phyloP scores from a whole-genome alignment of 2,329 filamentous ascomycete species.

The Fusarium sp. region DNA sequence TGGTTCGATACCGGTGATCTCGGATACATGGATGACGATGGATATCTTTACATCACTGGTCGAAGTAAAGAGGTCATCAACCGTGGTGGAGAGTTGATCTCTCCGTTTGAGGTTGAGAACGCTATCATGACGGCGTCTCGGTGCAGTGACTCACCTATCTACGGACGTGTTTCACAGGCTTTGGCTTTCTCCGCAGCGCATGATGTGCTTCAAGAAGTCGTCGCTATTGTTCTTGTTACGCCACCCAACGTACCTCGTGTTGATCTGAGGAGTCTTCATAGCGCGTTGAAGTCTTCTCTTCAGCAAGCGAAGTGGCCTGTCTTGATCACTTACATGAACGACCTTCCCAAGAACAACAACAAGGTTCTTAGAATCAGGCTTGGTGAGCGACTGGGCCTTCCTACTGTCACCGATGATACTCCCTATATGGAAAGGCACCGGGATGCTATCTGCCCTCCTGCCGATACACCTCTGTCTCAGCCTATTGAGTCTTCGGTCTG shows the following conservation, averaged over 20 bases:
- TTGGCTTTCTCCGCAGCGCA: not conserved
- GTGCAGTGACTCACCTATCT: not conserved
- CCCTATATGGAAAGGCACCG: not conserved
- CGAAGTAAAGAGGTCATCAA: conserved; percentile 22
- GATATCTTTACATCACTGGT: conserved; percentile 19
- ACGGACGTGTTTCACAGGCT: not conserved
- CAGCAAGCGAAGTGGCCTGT: conserved; percentile 15
- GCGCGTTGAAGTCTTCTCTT: conserved; percentile 1
- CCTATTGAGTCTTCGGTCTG: not conserved
- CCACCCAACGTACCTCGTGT: not conserved
- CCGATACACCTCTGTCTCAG: not conserved
- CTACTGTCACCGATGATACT: not conserved
- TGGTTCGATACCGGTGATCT: conserved; percentile 22
- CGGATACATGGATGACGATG: conserved; percentile 6
- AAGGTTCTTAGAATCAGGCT: conserved; percentile 13
- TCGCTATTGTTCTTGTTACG: not conserved
- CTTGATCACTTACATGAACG: not conserved
- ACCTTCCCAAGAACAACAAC: conserved; percentile 21
- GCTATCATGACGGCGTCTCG: conserved; percentile 17
- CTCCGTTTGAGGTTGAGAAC: conserved; percentile 14
- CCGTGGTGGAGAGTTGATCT: conserved; percentile 3
- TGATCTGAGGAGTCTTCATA: not conserved
- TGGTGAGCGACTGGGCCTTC: not conserved
- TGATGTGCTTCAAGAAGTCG: conserved; percentile 14
- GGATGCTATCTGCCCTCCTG: not conserved